Conservation (phyloP, 306 rosid species). For the Boehmeria nivea region DNA sequence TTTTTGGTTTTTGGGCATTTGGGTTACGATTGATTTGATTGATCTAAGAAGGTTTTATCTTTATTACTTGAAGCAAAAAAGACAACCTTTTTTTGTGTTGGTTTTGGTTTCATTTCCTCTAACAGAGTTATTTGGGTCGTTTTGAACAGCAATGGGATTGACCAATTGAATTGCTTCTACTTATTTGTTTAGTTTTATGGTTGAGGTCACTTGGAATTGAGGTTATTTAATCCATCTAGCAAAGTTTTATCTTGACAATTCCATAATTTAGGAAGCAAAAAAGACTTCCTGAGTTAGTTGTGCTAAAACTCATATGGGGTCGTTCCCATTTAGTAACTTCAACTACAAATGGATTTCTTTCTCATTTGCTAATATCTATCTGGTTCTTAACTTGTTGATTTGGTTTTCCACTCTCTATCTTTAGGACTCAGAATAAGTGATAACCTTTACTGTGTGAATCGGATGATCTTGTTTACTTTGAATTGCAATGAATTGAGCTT, state of each 20-base stretch:
- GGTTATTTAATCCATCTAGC: too few species aligned
- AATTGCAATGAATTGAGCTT: background rate
- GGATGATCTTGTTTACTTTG: slow-evolving; percentile 6
- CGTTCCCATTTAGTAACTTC: too few species aligned
- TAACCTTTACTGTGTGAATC: background rate
- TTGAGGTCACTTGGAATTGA: too few species aligned
- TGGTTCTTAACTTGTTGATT: slow-evolving; percentile 14
- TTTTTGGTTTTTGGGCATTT: slow-evolving; percentile 8
- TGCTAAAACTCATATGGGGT: too few species aligned
- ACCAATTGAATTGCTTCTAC: too few species aligned
- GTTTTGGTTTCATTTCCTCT: slow-evolving; percentile 2
- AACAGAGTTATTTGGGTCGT: too few species aligned
- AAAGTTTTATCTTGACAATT: background rate
- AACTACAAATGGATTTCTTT: background rate
- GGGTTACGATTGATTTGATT: slow-evolving; percentile 9
- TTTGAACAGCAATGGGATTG: too few species aligned
- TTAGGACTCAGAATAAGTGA: background rate
- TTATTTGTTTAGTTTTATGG: background rate
- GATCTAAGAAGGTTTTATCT: slow-evolving; percentile 1
- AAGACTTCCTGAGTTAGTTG: too few species aligned
- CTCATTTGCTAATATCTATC: slow-evolving; percentile 14
- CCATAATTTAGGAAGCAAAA: background rate
- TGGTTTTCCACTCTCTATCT: too few species aligned
- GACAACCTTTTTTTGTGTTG: slow-evolving; percentile 5
- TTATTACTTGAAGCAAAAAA: background rate